Conservation (phyloP, 2,329 filamentous ascomycete species). For the Sporothrix pseudoabietina region DNA sequence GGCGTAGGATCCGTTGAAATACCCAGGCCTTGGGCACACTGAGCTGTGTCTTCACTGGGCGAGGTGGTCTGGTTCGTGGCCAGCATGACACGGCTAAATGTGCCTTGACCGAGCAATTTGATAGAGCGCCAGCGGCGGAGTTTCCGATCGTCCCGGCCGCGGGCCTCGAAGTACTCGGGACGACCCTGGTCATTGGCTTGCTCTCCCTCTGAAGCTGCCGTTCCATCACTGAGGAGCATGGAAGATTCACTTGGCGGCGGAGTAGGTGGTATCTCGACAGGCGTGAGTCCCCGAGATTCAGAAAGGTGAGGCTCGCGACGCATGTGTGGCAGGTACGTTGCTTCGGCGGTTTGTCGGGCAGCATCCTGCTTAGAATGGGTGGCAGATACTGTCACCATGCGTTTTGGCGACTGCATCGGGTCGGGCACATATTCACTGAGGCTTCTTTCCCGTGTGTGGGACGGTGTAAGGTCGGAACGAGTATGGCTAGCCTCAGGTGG, state of each 20-base stretch:
- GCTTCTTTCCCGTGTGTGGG: constrained; percentile 74
- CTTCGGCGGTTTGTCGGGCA: constrained; percentile 27
- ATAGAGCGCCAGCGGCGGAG: constrained; percentile 77
- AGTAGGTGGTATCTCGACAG: constrained; percentile 68
- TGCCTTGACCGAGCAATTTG: constrained; percentile 82
- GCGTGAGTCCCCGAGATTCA: constrained; percentile 71
- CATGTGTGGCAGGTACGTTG: constrained; percentile 45
- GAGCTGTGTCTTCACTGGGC: constrained; percentile 47
- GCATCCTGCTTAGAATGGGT: constrained; percentile 53
- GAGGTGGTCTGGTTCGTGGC: constrained; percentile 73
- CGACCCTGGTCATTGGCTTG: constrained; percentile 45
- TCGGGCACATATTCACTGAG: constrained; percentile 87
- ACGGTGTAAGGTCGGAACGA: constrained; percentile 38
- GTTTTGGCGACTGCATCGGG: constrained; percentile 65
- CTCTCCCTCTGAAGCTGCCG: constrained; percentile 48
- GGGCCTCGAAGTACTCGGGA: constrained; percentile 70
- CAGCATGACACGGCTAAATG: constrained; percentile 91
- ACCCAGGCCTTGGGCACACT: constrained; percentile 43
- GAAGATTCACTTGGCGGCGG: constrained; percentile 80
- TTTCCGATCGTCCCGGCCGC: constrained; percentile 67
- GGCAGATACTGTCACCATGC: constrained; percentile 73
- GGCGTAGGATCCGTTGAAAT: constrained; percentile 38
- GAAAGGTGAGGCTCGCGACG: constrained; percentile 82
- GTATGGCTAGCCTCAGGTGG: constrained; percentile 34
- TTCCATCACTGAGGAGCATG: constrained; percentile 46